Conservation (phyloP, 768 basidiomycete genomes). For the Amanita rubescens region DNA sequence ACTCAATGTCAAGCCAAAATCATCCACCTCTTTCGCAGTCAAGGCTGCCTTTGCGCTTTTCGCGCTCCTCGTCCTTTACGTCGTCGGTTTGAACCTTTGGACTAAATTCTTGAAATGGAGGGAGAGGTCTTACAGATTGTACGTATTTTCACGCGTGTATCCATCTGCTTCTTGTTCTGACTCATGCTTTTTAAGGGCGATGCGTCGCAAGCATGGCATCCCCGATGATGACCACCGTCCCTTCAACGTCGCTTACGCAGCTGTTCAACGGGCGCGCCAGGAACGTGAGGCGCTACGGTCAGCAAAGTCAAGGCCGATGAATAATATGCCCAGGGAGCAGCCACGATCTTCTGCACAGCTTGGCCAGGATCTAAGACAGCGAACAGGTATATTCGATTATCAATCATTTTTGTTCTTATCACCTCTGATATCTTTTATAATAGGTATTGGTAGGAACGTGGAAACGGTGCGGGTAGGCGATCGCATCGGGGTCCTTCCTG, state of each 20-base stretch:
- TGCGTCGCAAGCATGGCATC: constrained; percentile 74
- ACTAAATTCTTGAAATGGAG: constrained; percentile 46
- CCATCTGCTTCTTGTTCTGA: background rate
- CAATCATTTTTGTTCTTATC: background rate
- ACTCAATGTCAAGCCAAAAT: constrained; percentile 24
- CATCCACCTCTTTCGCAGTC: constrained; percentile 31
- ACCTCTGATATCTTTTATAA: background rate
- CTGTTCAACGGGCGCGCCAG: constrained; percentile 49
- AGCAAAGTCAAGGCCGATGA: constrained; percentile 2
- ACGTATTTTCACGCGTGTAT: constrained; percentile 16
- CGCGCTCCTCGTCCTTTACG: constrained; percentile 30
- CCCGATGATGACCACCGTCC: constrained; percentile 78
- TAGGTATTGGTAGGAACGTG: constrained; percentile 4
- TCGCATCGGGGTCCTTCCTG: background rate
- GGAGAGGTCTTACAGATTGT: constrained; percentile 64
- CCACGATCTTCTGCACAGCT: constrained; percentile 2
- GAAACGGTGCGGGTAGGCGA: background rate
- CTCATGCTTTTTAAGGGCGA: constrained; percentile 38
- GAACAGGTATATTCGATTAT: constrained; percentile 2
- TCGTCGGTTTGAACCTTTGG: constrained; percentile 32
- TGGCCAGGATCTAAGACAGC: constrained; percentile 6
- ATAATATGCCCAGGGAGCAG: constrained; percentile 1
- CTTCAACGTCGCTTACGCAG: constrained; percentile 84
- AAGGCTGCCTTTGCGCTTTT: constrained; percentile 28
- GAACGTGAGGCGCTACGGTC: constrained; percentile 31